A percentile compares a stretch with the other conserved stretches of the same genome.
phyloP scores from a whole-genome alignment of 2,329 filamentous ascomycete genomes.

The Huntiella moniliformis region DNA sequence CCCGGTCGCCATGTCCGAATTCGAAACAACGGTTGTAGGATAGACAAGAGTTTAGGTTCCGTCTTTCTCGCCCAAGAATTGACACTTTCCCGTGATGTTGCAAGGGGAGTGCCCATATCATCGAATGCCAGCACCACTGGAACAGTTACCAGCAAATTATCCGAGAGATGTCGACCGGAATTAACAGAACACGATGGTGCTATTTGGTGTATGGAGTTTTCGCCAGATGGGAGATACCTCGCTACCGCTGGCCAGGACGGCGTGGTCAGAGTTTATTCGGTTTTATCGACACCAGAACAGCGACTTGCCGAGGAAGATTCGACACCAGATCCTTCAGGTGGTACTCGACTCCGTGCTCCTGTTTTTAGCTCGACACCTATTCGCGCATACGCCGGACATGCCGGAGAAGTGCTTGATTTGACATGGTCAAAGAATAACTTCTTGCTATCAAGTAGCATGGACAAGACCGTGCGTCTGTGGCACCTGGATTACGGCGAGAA shows the following conservation, averaged over 20 bases:
- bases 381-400: conserved; percentile 67
- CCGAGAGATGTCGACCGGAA: conserved; percentile 14
- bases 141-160: not conserved
- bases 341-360: conserved; percentile 61
- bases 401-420: conserved; percentile 68
- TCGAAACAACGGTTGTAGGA: conserved; percentile 55
- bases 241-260: conserved; percentile 84
- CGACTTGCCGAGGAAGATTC: conserved; percentile 58
- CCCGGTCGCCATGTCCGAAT: conserved; percentile 85
- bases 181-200: conserved; percentile 34
- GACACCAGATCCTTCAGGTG: conserved; percentile 24
- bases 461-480: conserved; percentile 91
- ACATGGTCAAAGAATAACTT: conserved; percentile 99
- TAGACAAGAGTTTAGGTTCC: conserved; percentile 60
- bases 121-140: not conserved
- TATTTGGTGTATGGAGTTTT: conserved; percentile 86
- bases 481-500: conserved; percentile 73
- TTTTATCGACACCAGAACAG: conserved; percentile 68
- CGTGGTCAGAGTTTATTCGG: conserved; percentile 72
- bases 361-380: conserved; percentile 69
- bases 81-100: conserved; percentile 20
- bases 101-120: conserved; percentile 3
- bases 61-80: conserved; percentile 87
- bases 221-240: conserved; percentile 73
- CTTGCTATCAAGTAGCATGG: conserved; percentile 86